Evolutionary conservation across 2,329 filamentous ascomycete species (phyloP), one percentile per base, ranked within the genome.

Genomic region (Myriosclerotinia duriaeana): DNA sequence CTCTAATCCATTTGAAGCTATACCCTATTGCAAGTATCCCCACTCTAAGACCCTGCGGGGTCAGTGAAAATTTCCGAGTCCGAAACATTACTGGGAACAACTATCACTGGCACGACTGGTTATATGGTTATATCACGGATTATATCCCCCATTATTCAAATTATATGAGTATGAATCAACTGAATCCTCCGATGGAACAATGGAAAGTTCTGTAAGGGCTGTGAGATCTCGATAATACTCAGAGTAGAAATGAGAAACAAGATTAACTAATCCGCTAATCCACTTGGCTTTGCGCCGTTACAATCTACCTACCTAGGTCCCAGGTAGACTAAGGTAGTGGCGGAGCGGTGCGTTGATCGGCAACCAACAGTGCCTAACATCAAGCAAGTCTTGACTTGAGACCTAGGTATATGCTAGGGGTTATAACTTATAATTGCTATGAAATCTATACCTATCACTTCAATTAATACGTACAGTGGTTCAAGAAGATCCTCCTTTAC

Each of bases 131-230:
- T 48, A 46, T 17, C 17, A n/a, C n/a, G 20, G 9, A n/a, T 48
- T 9, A n/a, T 48, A 20, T 20, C 11, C 11, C 20, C 9, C 8
- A 48, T n/a, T 22, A 20, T 22, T 7, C 26, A 26, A 26, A 26
- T 26, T 26, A 2, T 26, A 26, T n/a, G 44, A 48, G 20, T 50
- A 50, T 50, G 9, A 5, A 22, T n/a, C 12, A 12, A 5, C 30
- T 48, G 56, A 30, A 50, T 30, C 56, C 44, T 60, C 20, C 30
- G 30, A 60, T 60, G 55, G 55, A 59, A 46, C 44, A 48, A 48
- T 48, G 44, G 56, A 38, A 50, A 30, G 20, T 20, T 46, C 17
- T 22, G 12, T 36, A 36, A 34, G 15, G 26, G 17, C 44, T 48
- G 15, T 50, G 20, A 60, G 42, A 15, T 60, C 44, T 60, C 12